phyloP scores from a whole-genome alignment of 495 filamentous ascomycete genomes.

The Aspergillus sclerotiicarbonarius region DNA sequence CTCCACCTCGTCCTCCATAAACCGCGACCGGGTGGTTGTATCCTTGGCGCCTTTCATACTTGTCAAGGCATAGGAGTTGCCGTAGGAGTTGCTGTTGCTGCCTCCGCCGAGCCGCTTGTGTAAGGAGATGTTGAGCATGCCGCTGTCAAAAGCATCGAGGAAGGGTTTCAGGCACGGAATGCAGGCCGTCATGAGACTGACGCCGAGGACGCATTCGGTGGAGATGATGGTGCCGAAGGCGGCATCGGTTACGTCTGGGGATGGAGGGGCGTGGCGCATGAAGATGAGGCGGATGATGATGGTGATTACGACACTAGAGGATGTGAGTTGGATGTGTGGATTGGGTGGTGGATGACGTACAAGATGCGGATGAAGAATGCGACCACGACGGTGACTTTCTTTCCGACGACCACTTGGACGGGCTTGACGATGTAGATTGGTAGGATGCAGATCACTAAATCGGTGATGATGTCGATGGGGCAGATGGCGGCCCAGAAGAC shows the following conservation, averaged over 20 bases:
- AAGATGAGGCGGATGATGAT: neutral
- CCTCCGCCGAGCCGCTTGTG: neutral
- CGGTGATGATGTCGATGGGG: neutral
- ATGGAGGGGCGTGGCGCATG: neutral
- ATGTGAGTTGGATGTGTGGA: neutral
- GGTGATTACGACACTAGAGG: neutral
- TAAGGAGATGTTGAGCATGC: neutral
- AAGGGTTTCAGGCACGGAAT: constrained; percentile 4
- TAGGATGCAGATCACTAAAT: neutral
- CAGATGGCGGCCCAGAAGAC: constrained; percentile 2
- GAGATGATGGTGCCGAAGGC: neutral
- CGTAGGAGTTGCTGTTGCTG: neutral
- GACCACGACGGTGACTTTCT: neutral
- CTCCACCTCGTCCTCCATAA: neutral
- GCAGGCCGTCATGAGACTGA: neutral
- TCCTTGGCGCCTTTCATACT: neutral
- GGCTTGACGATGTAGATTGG: constrained; percentile 1
- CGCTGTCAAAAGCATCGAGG: constrained; percentile 1
- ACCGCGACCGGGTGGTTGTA: neutral
- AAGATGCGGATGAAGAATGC: neutral
- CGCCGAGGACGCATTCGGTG: neutral
- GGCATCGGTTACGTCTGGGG: neutral
- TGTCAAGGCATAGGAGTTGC: neutral
- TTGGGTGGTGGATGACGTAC: neutral
- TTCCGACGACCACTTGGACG: neutral